Conservation (phyloP, 176 grass and related monocot genomes). For the Triticum turgidum region DNA sequence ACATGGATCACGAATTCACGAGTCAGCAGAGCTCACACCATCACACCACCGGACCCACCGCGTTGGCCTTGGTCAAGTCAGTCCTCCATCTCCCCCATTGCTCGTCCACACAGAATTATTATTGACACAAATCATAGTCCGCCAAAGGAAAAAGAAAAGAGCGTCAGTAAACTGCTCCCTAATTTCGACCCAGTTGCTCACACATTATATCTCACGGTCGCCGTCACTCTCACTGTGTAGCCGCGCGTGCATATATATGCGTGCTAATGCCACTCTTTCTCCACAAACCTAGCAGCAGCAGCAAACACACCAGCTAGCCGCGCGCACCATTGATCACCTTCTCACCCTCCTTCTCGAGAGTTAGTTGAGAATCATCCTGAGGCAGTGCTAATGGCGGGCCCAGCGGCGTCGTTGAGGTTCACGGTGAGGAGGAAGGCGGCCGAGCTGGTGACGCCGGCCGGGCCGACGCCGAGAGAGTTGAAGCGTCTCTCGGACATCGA, state of each 20-base stretch:
- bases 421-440: slow-evolving; percentile 40
- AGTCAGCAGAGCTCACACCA: not conserved
- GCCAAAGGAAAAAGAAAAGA: not conserved
- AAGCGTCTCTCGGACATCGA: slow-evolving; percentile 89
- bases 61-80: slow-evolving; percentile 12
- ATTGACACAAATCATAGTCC: not conserved
- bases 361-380: not conserved
- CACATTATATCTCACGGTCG: not conserved
- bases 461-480: slow-evolving; percentile 54
- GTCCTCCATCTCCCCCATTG: not conserved
- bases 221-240: not conserved
- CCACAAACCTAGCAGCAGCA: not conserved
- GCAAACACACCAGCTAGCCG: not conserved
- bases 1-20: not conserved
- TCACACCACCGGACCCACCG: not conserved
- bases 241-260: slow-evolving; percentile 14
- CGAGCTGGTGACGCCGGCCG: slow-evolving; percentile 60
- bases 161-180: slow-evolving; percentile 27
- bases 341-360: not conserved
- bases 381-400: not conserved
- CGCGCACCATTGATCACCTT: not conserved
- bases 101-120: slow-evolving; percentile 4
- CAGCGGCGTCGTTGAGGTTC: slow-evolving; percentile 43
- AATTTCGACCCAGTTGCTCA: slow-evolving; percentile 15
- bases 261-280: not conserved